phyloP scores from a whole-genome alignment of 208 protist species.

The Acanthamoeba culbertsoni region DNA sequence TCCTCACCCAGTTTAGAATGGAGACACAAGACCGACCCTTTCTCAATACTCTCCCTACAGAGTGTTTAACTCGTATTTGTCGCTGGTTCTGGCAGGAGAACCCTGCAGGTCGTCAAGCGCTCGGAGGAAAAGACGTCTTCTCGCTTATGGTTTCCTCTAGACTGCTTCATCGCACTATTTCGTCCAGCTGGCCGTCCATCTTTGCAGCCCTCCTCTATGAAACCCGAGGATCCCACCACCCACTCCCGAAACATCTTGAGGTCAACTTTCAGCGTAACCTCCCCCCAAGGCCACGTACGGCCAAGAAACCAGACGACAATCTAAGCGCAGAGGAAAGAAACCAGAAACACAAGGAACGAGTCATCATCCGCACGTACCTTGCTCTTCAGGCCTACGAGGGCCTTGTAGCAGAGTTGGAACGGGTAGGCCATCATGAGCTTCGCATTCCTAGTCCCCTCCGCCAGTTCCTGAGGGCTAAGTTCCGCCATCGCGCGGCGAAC shows the following conservation, averaged over 20 bases:
- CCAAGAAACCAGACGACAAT: not conserved
- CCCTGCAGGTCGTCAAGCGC: not conserved
- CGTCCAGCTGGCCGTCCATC: not conserved
- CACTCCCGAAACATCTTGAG: not conserved
- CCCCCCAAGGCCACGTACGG: not conserved
- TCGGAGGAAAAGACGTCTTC: not conserved
- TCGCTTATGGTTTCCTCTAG: not conserved
- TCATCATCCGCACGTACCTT: not conserved
- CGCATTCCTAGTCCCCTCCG: not conserved
- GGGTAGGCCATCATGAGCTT: not conserved
- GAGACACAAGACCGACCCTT: not conserved
- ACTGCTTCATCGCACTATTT: not conserved
- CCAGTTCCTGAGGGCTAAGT: not conserved
- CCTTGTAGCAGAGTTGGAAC: not conserved
- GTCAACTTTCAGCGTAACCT: not conserved
- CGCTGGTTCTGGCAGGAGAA: not conserved
- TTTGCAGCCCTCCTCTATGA: not conserved
- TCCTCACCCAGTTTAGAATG: too few species aligned
- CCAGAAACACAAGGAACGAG: not conserved
- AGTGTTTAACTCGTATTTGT: not conserved
- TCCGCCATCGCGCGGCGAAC: not conserved
- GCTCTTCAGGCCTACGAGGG: not conserved
- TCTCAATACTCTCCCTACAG: not conserved
- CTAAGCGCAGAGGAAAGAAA: not conserved
- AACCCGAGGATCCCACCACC: not conserved